Evolutionary conservation across 768 basidiomycete species (phyloP).

Genomic region (Pisolithus marmoratus): DNA sequence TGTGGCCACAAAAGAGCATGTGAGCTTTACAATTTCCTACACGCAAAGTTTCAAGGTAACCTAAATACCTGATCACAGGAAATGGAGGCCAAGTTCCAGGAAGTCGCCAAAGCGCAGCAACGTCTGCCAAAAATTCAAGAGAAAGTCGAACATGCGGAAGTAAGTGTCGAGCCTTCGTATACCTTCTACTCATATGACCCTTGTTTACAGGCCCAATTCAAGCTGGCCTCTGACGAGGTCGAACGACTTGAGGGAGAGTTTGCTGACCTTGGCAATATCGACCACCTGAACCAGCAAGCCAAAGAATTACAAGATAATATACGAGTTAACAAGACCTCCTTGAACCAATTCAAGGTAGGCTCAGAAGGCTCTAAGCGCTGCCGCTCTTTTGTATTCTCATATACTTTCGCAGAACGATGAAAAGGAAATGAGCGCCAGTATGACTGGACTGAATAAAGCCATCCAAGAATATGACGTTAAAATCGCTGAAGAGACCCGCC

Average conservation of each 20-base stretch:
- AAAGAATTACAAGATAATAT: constrained; percentile 35
- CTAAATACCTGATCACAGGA: constrained; percentile 28
- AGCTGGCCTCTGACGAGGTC: constrained; percentile 31
- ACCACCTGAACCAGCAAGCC: constrained; percentile 37
- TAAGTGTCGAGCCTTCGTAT: constrained; percentile 12
- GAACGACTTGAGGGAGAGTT: constrained; percentile 35
- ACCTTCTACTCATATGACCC: not conserved
- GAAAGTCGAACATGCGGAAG: constrained; percentile 36
- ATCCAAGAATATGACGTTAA: constrained; percentile 36
- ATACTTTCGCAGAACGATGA: constrained; percentile 40
- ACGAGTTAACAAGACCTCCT: constrained; percentile 37
- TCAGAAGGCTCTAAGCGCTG: not conserved
- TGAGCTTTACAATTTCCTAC: constrained; percentile 24
- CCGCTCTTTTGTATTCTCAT: constrained; percentile 1
- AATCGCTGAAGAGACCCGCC: constrained; percentile 49
- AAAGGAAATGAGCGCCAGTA: constrained; percentile 40
- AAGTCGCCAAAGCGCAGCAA: constrained; percentile 33
- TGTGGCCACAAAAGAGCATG: constrained; percentile 64
- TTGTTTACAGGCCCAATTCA: constrained; percentile 27
- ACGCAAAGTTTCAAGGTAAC: not conserved
- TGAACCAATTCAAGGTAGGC: constrained; percentile 43
- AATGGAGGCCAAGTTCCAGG: constrained; percentile 36
- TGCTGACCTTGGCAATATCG: constrained; percentile 39
- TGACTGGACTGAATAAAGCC: constrained; percentile 27
- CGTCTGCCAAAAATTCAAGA: constrained; percentile 37